phyloP scores from a whole-genome alignment of 140 eudicot genomes.

The Ambrosia hybrid region DNA sequence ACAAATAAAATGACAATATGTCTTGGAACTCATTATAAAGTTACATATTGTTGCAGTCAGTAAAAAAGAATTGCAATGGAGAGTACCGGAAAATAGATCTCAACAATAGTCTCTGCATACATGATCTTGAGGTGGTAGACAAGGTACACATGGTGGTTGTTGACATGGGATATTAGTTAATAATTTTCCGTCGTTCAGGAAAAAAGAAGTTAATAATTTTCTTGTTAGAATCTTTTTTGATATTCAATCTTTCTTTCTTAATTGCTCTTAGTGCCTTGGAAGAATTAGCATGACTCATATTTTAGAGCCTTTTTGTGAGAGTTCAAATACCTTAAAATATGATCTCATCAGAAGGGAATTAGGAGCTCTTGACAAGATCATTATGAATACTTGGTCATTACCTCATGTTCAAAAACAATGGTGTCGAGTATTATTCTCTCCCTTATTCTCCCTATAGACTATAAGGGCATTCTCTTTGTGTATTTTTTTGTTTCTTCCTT shows the following conservation, averaged over 20 bases:
- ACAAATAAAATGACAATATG: no score
- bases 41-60: conserved; percentile 20
- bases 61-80: conserved; percentile 22
- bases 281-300: not conserved
- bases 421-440: conserved; percentile 18
- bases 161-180: no score
- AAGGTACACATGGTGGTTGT: conserved; percentile 8
- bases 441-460: no score
- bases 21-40: not conserved
- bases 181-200: no score
- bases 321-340: not conserved
- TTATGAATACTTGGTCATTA: no score
- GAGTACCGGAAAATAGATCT: conserved; percentile 35
- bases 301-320: conserved; percentile 10
- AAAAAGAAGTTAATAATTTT: no score
- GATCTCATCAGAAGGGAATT: no score
- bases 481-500: no score
- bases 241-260: not conserved
- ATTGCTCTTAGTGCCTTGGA: conserved; percentile 26
- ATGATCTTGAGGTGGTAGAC: conserved; percentile 17
- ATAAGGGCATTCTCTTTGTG: no score
- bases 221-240: not conserved
- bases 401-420: not conserved
- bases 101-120: conserved; percentile 18
- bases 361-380: not conserved